Conservation (phyloP, 305 asterid genomes). For the Fraxinus sp. region DNA sequence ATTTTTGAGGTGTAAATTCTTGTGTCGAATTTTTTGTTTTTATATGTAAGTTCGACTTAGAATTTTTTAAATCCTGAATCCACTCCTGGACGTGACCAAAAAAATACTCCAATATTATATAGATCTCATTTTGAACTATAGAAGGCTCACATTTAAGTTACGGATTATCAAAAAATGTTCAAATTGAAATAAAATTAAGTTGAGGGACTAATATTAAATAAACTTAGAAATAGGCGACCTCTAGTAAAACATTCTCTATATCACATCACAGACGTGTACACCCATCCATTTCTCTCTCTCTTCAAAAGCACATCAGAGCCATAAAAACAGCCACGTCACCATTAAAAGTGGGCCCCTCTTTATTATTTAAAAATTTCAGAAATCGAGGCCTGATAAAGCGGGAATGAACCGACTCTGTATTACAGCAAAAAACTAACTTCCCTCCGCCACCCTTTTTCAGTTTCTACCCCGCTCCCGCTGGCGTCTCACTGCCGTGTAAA, state of each 20-base stretch:
- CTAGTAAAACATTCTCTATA: not conserved
- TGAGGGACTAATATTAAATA: not conserved
- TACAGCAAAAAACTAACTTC: constrained; percentile 18
- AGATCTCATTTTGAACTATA: not conserved
- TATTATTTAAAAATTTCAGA: constrained; percentile 22
- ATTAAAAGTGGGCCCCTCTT: constrained; percentile 21
- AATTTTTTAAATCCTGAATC: not conserved
- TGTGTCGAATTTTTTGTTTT: not conserved
- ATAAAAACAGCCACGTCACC: constrained; percentile 2
- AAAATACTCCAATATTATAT: not conserved
- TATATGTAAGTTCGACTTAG: not conserved
- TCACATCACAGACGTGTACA: not conserved
- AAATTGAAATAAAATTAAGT: not conserved
- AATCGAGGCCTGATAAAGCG: constrained; percentile 50
- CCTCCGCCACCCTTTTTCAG: constrained; percentile 9
- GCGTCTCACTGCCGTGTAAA: constrained; percentile 29
- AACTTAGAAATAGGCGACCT: not conserved
- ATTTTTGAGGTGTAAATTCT: too few species aligned
- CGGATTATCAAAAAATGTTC: not conserved
- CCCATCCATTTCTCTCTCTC: constrained; percentile 1
- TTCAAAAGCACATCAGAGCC: constrained; percentile 10
- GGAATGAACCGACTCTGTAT: constrained; percentile 48
- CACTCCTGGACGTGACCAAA: not conserved
- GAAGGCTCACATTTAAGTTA: not conserved
- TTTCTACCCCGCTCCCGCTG: constrained; percentile 25